phyloP scores from a whole-genome alignment of 2,329 filamentous ascomycete genomes.

The Furcasterigmium furcatum region DNA sequence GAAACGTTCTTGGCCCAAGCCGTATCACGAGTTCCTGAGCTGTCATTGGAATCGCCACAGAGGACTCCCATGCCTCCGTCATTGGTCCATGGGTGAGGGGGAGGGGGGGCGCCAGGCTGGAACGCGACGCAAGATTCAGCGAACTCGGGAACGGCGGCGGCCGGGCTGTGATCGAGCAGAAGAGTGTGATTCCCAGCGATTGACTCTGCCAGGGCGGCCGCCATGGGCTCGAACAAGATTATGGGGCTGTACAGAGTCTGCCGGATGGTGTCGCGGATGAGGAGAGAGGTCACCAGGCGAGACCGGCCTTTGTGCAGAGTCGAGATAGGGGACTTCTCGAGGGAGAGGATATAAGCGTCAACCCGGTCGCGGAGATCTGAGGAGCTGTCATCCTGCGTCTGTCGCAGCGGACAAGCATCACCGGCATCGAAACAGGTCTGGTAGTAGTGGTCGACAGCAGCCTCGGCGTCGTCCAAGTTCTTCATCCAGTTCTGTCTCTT shows the following conservation, averaged over 20 bases:
- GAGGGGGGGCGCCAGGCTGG: neutral
- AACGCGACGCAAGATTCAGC: conserved; percentile 8
- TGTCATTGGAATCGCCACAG: conserved; percentile 31
- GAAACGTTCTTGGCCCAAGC: conserved; percentile 26
- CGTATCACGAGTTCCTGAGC: conserved; percentile 14
- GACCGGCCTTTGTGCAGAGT: conserved; percentile 15
- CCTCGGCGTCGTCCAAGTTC: conserved; percentile 33
- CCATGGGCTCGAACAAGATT: conserved; percentile 8
- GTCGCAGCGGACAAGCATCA: conserved; percentile 23
- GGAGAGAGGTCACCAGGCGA: conserved; percentile 24
- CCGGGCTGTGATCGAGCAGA: neutral
- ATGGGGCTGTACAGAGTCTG: conserved; percentile 25
- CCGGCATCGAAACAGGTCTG: conserved; percentile 28
- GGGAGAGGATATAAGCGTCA: conserved; percentile 19
- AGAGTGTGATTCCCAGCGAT: conserved; percentile 23
- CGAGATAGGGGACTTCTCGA: conserved; percentile 22
- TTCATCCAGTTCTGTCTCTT: conserved; percentile 26
- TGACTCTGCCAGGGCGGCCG: conserved; percentile 15
- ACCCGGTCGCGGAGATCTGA: conserved; percentile 27
- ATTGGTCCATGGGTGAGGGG: neutral
- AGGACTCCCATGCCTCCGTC: conserved; percentile 22
- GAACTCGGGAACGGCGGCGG: neutral
- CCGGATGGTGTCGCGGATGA: conserved; percentile 23
- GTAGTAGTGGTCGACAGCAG: conserved; percentile 28
- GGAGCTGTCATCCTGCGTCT: conserved; percentile 17